phyloP scores from a whole-genome alignment of 768 basidiomycete genomes.

The Postia placenta region DNA sequence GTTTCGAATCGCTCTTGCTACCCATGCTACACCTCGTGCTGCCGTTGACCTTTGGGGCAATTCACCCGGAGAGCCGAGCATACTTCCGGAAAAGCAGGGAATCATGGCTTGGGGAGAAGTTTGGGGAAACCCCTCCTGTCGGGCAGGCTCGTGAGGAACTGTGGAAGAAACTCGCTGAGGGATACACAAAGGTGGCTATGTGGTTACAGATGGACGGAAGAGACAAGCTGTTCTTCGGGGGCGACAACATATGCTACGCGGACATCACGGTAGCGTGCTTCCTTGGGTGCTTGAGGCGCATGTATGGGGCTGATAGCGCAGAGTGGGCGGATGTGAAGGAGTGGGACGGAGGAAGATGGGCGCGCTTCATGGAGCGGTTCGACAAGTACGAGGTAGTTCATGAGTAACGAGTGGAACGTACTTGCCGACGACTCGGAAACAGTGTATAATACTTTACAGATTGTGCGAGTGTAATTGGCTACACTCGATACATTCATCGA shows the following conservation, averaged over 20 bases:
- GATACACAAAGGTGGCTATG: background rate
- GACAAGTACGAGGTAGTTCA: slow-evolving; percentile 25
- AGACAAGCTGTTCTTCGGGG: slow-evolving; percentile 26
- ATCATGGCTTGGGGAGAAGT: slow-evolving; percentile 21
- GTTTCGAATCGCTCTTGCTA: slow-evolving; percentile 1
- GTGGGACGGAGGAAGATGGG: slow-evolving; percentile 37
- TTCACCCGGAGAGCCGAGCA: slow-evolving; percentile 6
- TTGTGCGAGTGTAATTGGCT: too few relatives aligned
- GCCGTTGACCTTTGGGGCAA: slow-evolving; percentile 3
- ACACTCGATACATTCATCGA: too few relatives aligned
- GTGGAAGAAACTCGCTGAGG: background rate
- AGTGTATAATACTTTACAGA: too few relatives aligned
- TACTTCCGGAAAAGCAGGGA: slow-evolving; percentile 33
- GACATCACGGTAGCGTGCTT: slow-evolving; percentile 29
- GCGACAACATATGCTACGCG: slow-evolving; percentile 27
- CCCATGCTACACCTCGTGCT: slow-evolving; percentile 1
- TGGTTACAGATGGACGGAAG: slow-evolving; percentile 17
- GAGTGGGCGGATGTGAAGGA: slow-evolving; percentile 27
- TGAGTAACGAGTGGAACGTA: too few relatives aligned
- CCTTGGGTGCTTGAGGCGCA: slow-evolving; percentile 29
- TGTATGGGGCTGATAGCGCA: slow-evolving; percentile 21
- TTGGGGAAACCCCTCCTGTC: slow-evolving; percentile 26
- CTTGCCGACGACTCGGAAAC: too few relatives aligned
- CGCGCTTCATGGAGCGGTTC: slow-evolving; percentile 23
- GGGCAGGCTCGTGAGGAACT: background rate